Conservation (phyloP, 2,329 filamentous ascomycete species). For the Talaromyces rugulosus region DNA sequence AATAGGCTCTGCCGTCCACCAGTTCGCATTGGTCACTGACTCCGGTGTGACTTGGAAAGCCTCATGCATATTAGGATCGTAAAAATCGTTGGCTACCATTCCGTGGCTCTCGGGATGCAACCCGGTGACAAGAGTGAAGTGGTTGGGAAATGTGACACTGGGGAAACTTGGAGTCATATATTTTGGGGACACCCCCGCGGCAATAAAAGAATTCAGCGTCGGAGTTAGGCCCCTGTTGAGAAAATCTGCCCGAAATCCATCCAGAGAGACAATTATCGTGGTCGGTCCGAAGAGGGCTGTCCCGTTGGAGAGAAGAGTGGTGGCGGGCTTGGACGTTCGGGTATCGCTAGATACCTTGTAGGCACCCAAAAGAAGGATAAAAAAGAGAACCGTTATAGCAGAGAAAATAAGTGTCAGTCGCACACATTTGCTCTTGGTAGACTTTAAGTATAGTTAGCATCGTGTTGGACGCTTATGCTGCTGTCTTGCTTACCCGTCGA, state of each 20-base stretch:
- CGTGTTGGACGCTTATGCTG: background rate
- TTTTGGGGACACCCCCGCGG: conserved; percentile 78
- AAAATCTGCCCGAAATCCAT: conserved; percentile 95
- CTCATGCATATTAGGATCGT: conserved; percentile 70
- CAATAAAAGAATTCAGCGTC: conserved; percentile 70
- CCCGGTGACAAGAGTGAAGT: conserved; percentile 89
- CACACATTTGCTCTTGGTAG: conserved; percentile 18
- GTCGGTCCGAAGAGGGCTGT: conserved; percentile 86
- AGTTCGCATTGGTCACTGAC: conserved; percentile 75
- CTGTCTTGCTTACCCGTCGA: conserved; percentile 16
- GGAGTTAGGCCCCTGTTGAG: conserved; percentile 79
- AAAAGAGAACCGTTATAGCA: conserved; percentile 50
- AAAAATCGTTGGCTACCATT: conserved; percentile 90
- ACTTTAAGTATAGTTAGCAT: conserved; percentile 8
- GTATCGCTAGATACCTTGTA: conserved; percentile 49
- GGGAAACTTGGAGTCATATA: conserved; percentile 96
- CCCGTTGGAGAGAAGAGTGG: conserved; percentile 62
- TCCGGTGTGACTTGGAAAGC: conserved; percentile 82
- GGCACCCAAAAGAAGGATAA: conserved; percentile 52
- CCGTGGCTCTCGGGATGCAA: conserved; percentile 91
- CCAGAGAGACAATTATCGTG: conserved; percentile 87
- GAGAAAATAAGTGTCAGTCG: conserved; percentile 38
- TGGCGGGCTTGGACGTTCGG: conserved; percentile 6
- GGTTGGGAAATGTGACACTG: conserved; percentile 93
- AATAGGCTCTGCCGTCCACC: conserved; percentile 92